phyloP scores from a whole-genome alignment of 495 filamentous ascomycete species.

The Cryomyces minteri region DNA sequence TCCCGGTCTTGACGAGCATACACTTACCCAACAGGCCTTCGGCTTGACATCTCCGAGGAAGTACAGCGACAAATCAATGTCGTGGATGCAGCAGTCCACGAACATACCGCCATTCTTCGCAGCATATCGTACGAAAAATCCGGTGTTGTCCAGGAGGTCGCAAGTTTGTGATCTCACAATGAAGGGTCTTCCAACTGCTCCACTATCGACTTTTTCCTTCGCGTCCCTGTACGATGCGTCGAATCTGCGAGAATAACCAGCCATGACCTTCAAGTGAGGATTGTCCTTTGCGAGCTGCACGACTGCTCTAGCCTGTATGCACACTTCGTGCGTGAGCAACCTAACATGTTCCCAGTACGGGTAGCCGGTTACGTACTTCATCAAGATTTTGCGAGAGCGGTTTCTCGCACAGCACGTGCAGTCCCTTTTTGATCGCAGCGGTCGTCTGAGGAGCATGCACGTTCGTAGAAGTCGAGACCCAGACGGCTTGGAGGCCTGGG shows the following conservation, averaged over 20 bases:
- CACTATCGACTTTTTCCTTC: background rate
- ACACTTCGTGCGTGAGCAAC: background rate
- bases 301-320: conserved; percentile 2
- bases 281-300: background rate
- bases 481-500: conserved; percentile 31
- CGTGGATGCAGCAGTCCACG: conserved; percentile 26
- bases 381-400: conserved; percentile 18
- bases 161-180: conserved; percentile 2
- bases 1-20: background rate
- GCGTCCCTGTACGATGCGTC: conserved; percentile 4
- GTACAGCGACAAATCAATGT: conserved; percentile 39
- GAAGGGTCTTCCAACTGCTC: conserved; percentile 1
- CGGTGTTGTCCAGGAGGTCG: conserved; percentile 2
- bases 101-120: conserved; percentile 3
- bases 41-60: conserved; percentile 32
- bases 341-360: background rate
- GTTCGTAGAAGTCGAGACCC: conserved; percentile 30
- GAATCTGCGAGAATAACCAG: conserved; percentile 5
- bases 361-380: background rate
- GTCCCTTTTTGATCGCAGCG: conserved; percentile 30
- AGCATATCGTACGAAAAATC: conserved; percentile 5
- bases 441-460: conserved; percentile 37
- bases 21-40: conserved; percentile 15
- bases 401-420: conserved; percentile 39
- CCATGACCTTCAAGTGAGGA: conserved; percentile 3